Percentiles rank a stretch among this genome's conserved stretches.
Evolutionary conservation across 306 rosid genomes (phyloP).

Genomic region (Potentilla sterilis): DNA sequence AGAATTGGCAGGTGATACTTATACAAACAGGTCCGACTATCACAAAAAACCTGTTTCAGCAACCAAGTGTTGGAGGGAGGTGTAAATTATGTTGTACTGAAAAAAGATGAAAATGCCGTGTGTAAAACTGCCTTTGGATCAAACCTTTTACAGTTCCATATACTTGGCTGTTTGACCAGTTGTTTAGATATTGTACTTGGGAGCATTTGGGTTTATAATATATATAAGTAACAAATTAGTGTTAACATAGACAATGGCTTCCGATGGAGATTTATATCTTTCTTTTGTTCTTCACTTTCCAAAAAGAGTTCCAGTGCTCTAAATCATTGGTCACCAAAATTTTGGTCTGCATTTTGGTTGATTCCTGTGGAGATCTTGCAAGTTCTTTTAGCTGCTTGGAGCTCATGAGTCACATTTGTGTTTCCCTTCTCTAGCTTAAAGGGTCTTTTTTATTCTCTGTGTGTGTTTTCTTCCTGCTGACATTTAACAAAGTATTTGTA

Average conservation of each 20-base stretch:
- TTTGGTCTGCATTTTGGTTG: neutral
- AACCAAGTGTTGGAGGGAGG: constrained; percentile 6
- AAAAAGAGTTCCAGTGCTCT: neutral
- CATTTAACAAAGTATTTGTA: too few species aligned
- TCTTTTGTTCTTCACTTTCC: neutral
- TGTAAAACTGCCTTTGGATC: constrained; percentile 20
- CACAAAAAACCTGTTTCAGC: neutral
- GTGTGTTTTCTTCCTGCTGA: too few species aligned
- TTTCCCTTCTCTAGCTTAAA: neutral
- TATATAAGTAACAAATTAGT: neutral
- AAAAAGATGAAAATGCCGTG: neutral
- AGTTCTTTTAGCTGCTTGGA: neutral
- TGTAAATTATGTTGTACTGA: constrained; percentile 3
- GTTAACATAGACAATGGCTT: neutral
- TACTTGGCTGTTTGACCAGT: neutral
- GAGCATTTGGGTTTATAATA: neutral
- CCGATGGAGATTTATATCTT: neutral
- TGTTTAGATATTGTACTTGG: neutral
- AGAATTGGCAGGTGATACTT: constrained; percentile 9
- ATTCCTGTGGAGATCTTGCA: neutral
- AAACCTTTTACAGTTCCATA: neutral
- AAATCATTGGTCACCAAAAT: neutral
- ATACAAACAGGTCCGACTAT: neutral
- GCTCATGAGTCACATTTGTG: neutral
- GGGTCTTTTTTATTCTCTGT: too few species aligned